phyloP scores from a whole-genome alignment of 192 early-diverging fungal species.

The Fimicolochytrium jonesii region DNA sequence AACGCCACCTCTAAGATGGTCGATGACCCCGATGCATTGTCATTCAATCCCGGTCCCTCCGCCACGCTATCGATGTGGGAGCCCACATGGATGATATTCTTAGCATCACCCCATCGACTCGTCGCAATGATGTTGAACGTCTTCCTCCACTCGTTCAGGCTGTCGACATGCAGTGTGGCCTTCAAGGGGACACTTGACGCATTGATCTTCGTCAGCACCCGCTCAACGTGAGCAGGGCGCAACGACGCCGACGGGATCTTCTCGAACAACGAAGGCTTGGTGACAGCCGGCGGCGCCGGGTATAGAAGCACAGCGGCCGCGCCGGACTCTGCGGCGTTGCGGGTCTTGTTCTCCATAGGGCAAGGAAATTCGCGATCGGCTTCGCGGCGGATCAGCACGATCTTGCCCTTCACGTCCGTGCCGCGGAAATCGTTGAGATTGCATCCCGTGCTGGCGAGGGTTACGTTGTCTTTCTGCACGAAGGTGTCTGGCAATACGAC shows the following conservation, averaged over 20 bases:
- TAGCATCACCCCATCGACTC: constrained; percentile 20
- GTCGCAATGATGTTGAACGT: constrained; percentile 37
- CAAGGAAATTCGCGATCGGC: neutral
- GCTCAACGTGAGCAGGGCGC: constrained; percentile 14
- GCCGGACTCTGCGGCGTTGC: constrained; percentile 15
- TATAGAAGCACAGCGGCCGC: constrained; percentile 27
- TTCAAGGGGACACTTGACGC: neutral
- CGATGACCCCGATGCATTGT: constrained; percentile 44
- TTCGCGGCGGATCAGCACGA: neutral
- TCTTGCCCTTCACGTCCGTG: constrained; percentile 1
- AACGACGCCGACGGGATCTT: constrained; percentile 9
- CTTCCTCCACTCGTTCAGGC: constrained; percentile 3
- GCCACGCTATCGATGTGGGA: constrained; percentile 43
- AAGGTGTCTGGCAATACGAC: constrained; percentile 1
- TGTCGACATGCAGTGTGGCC: constrained; percentile 12
- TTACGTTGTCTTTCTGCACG: neutral
- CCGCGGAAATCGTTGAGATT: neutral
- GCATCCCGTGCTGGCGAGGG: neutral
- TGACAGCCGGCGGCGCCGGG: no score
- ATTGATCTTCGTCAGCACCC: constrained; percentile 18
- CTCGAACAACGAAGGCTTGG: neutral
- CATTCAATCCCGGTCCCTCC: constrained; percentile 45
- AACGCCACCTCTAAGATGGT: constrained; percentile 39
- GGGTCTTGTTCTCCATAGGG: constrained; percentile 2
- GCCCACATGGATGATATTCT: constrained; percentile 34